Evolutionary conservation across 2,329 filamentous ascomycete genomes (phyloP), one percentile per base, ranked within the genome.

Genomic region (Aschersonia sp.): DNA sequence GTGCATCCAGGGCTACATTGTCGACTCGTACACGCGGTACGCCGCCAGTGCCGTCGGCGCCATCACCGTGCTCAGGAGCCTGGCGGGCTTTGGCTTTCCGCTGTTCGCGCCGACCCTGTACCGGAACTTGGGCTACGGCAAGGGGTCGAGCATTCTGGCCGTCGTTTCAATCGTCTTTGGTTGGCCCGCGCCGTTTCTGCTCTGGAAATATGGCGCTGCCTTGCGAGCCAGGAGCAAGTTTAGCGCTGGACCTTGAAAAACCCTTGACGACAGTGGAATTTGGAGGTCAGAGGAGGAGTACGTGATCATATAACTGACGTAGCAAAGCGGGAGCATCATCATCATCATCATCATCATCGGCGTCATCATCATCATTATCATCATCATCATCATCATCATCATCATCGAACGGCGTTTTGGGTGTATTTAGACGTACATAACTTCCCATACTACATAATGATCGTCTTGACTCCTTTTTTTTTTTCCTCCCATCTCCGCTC

Each of bases 41-140:
- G 70, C 68, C 2, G 70, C 70, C 32, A 68, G 65, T 44, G 71
- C 67, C 6, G 60, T 73, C 8, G 66, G 57, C 4, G 69, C 69
- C 32, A 62, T 61, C 30, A 69, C 66, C 14, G 61, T 73, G 4
- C 56, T 72, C 39, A 63, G 71, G 4, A 70, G 64, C 32, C 55
- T 77, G 9, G 71, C 70, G 4, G 72, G 71, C 2, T 73, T 74
- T 30, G 69, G 68, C 6, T 67, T 77, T 45, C 74, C 74, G 9
- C 62, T 77, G 1, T 74, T 74, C 39, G 72, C 68, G 1, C 67
- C 70, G 1, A 51, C 50, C 9, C 62, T 77, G 62, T 76, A 74
- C 52, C 52, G 54, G 0, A 47, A 41, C 1, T 57, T 71, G 6
- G 67, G 66, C 2, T 68, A 69, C 41, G 68, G 67, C 2, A 64